Conservation (phyloP, 1,284 basidiomycete species). For the Trametes versicolor region DNA sequence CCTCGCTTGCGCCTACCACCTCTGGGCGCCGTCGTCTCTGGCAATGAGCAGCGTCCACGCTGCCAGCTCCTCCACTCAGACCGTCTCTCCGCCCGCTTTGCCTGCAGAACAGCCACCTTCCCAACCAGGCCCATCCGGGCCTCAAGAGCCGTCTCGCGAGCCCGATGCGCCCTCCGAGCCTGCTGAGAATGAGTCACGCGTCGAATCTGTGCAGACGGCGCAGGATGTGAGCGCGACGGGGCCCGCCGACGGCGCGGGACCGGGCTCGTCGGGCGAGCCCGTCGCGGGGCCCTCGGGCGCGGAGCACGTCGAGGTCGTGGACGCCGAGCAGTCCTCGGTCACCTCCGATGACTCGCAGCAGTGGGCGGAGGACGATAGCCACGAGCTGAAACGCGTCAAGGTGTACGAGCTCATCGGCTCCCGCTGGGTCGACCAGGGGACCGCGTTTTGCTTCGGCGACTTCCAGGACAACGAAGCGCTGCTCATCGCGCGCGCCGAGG, state of each 20-base stretch:
- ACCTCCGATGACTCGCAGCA: conserved; percentile 44
- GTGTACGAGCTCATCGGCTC: conserved; percentile 92
- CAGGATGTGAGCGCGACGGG: conserved; percentile 27
- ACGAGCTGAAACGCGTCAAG: conserved; percentile 56
- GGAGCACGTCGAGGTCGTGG: conserved; percentile 31
- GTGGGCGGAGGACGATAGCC: conserved; percentile 49
- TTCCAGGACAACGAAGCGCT: conserved; percentile 86
- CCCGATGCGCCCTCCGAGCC: conserved; percentile 27
- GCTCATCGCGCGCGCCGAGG: conserved; percentile 86
- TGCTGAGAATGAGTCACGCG: conserved; percentile 33
- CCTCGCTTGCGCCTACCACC: conserved; percentile 9
- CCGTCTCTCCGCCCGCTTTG: conserved; percentile 27
- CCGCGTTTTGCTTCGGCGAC: conserved; percentile 92
- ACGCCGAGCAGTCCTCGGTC: conserved; percentile 29
- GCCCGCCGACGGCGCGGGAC: conserved; percentile 31
- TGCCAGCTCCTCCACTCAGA: conserved; percentile 38
- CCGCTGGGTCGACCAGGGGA: conserved; percentile 93
- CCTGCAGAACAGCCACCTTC: conserved; percentile 37
- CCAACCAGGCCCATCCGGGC: conserved; percentile 33
- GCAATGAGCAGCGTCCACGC: conserved; percentile 47
- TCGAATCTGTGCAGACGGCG: conserved; percentile 24
- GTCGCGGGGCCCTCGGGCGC: conserved; percentile 23
- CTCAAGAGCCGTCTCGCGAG: conserved; percentile 33
- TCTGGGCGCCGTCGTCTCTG: conserved; percentile 33
- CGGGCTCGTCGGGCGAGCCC: conserved; percentile 24